A percentile compares a stretch with the other conserved stretches of the same genome.
These are phyloP conservation scores for Claviceps digitariae DNA, from an alignment of 2,329 filamentous ascomycete species.

Conservation along the genomic window DNA sequence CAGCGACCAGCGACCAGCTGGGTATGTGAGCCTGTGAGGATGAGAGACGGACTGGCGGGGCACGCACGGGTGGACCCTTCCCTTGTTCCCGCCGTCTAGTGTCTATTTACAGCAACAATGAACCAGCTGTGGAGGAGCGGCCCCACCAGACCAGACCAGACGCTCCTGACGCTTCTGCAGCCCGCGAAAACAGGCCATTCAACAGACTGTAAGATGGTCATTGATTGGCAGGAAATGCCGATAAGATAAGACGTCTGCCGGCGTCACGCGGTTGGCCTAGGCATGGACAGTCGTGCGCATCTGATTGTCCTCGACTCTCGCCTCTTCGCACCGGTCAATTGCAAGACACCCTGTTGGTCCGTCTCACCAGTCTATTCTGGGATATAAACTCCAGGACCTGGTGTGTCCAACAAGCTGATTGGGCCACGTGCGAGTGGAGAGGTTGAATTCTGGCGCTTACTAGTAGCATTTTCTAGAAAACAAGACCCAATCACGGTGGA, in stretches of 20 bases:
- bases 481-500: background rate
- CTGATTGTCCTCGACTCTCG: too few relatives aligned
- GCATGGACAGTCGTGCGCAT: background rate
- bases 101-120: slow-evolving; percentile 6
- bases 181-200: background rate
- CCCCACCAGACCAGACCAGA: background rate
- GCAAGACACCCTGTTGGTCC: too few relatives aligned
- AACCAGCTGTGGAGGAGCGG: background rate
- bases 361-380: too few relatives aligned
- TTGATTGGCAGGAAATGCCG: too few relatives aligned
- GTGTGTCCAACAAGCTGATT: slow-evolving; percentile 2
- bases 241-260: too few relatives aligned
- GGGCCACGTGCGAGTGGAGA: slow-evolving; percentile 1
- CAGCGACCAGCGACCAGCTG: too few relatives aligned
- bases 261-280: too few relatives aligned
- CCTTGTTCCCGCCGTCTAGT: too few relatives aligned
- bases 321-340: too few relatives aligned
- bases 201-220: too few relatives aligned
- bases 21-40: too few relatives aligned
- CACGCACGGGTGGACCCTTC: too few relatives aligned
- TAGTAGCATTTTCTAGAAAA: background rate
- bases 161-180: background rate
- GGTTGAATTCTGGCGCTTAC: slow-evolving; percentile 5
- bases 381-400: background rate
- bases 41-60: background rate